A percentile compares a stretch with the other conserved stretches of the same genome.
Evolutionary conservation across 1,284 basidiomycete species (phyloP).

Genomic region (Earliella scabrosa): DNA sequence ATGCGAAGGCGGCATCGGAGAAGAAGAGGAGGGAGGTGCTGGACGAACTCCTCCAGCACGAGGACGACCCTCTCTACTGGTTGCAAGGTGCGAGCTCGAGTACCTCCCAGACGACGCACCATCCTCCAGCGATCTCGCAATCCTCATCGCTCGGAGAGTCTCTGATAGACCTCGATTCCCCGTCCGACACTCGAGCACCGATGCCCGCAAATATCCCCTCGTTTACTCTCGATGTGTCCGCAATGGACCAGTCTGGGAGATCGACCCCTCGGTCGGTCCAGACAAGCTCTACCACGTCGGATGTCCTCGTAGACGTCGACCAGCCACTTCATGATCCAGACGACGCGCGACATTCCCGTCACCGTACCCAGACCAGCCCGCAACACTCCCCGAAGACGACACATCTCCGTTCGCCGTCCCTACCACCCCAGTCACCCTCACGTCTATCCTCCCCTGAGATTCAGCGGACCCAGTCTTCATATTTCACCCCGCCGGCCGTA

Average conservation of each 20-base stretch:
- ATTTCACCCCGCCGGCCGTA: slow-evolving; percentile 37
- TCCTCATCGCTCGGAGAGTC: slow-evolving; percentile 4
- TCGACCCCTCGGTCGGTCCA: background rate
- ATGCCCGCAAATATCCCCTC: background rate
- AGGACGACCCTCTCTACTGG: slow-evolving; percentile 72
- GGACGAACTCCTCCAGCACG: slow-evolving; percentile 64
- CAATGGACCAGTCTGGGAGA: background rate
- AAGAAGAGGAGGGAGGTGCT: slow-evolving; percentile 55
- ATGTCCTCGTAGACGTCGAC: slow-evolving; percentile 11
- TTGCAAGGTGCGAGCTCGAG: slow-evolving; percentile 20
- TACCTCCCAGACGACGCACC: slow-evolving; percentile 14
- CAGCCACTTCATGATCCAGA: background rate
- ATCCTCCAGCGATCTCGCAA: background rate
- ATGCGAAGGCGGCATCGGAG: slow-evolving; percentile 56
- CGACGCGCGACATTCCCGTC: slow-evolving; percentile 8
- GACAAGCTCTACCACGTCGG: background rate
- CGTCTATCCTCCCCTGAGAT: slow-evolving; percentile 32
- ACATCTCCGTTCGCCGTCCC: slow-evolving; percentile 34
- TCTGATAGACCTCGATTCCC: slow-evolving; percentile 22
- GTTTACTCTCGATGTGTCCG: background rate
- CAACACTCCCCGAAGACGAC: slow-evolving; percentile 25
- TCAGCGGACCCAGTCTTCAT: slow-evolving; percentile 40
- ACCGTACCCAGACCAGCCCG: slow-evolving; percentile 9
- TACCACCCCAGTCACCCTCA: slow-evolving; percentile 35
- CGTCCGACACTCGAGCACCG: slow-evolving; percentile 6